phyloP scores from a whole-genome alignment of 176 grass and related monocot genomes.

The Musa itinerans region DNA sequence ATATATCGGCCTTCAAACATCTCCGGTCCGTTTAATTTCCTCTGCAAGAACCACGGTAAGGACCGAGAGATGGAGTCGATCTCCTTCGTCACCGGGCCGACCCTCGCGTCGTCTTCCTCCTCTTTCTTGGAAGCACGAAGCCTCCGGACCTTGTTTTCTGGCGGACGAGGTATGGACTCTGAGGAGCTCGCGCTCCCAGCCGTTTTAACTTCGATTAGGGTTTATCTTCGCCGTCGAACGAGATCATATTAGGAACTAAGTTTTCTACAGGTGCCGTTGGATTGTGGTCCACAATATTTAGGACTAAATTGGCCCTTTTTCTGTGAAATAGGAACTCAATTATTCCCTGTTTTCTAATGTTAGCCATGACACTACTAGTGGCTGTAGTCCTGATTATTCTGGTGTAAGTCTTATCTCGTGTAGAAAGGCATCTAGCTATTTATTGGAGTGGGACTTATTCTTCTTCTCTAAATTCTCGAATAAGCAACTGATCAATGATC shows the following conservation, averaged over 20 bases:
- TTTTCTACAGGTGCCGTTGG: no score
- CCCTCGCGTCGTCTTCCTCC: constrained; percentile 3
- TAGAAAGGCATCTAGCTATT: no score
- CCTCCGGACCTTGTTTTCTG: neutral
- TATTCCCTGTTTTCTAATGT: neutral
- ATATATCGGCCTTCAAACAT: no score
- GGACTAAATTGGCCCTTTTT: neutral
- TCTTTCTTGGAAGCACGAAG: neutral
- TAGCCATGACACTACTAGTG: no score
- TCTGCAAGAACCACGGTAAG: no score
- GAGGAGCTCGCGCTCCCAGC: neutral
- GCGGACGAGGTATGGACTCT: neutral
- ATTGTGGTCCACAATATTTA: neutral
- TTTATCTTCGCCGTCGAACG: neutral
- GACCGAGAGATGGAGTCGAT: neutral
- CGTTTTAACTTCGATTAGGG: neutral
- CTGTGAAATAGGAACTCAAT: neutral
- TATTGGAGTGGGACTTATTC: no score
- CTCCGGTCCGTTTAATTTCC: no score
- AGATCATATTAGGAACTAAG: neutral
- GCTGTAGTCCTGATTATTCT: no score
- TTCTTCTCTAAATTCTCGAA: neutral
- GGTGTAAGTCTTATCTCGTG: no score
- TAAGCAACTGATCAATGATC: neutral
- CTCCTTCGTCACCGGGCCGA: neutral